A percentile compares a stretch with the other conserved stretches of the same genome.
phyloP scores from a whole-genome alignment of 2,329 filamentous ascomycete genomes.

The Amauroascus niger region DNA sequence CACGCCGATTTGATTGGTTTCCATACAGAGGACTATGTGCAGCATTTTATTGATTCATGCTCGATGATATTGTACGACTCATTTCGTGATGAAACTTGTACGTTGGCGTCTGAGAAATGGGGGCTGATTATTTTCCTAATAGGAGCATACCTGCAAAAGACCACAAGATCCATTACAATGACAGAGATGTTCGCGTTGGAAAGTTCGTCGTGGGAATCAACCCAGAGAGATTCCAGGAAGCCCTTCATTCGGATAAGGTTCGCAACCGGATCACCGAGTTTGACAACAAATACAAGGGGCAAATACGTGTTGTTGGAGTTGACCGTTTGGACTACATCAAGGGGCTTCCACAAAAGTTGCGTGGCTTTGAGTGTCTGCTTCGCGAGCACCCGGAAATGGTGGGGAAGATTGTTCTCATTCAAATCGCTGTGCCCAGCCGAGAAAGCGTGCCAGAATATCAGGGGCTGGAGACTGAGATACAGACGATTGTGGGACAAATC shows the following conservation, averaged over 20 bases:
- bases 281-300: constrained; percentile 66
- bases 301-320: constrained; percentile 89
- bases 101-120: too few relatives aligned
- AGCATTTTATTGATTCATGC: constrained; percentile 90
- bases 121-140: constrained; percentile 42
- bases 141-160: constrained; percentile 73
- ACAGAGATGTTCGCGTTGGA: constrained; percentile 71
- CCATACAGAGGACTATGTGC: constrained; percentile 88
- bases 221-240: constrained; percentile 74
- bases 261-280: constrained; percentile 63
- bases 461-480: constrained; percentile 76
- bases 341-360: constrained; percentile 85
- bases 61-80: constrained; percentile 62
- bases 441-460: constrained; percentile 67
- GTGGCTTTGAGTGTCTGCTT: constrained; percentile 86
- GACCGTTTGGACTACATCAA: constrained; percentile 85
- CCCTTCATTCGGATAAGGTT: constrained; percentile 61
- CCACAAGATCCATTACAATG: constrained; percentile 74
- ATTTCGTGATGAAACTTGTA: background rate
- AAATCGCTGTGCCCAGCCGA: constrained; percentile 81
- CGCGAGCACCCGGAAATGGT: constrained; percentile 85
- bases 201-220: constrained; percentile 95
- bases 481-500: constrained; percentile 80
- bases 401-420: constrained; percentile 83
- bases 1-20: constrained; percentile 90